Evolutionary conservation across 2,329 filamentous ascomycete genomes (phyloP), one percentile per base, ranked within the genome.

Genomic region (Aureobasidium zeae): DNA sequence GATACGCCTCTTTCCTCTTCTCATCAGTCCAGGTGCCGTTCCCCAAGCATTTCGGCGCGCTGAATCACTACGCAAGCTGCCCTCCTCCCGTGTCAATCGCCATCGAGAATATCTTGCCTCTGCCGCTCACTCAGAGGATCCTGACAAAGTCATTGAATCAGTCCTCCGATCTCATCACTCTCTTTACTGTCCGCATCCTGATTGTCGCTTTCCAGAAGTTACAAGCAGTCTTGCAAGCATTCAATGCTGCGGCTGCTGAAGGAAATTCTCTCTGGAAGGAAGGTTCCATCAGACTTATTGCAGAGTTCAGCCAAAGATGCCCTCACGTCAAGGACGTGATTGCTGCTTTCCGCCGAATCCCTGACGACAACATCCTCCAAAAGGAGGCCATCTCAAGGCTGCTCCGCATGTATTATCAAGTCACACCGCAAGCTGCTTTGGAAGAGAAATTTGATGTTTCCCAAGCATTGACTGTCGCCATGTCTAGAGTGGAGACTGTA

Each of bases 401-500:
- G 15, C 64, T 98, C 28, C 74, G 79, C 12, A 71, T 88, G n/a
- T 96, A 93, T 63, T 93, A 93, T 58, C 79, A 88, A 57, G 72
- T 84, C 2, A 73, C 86, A 7, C 88, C 91, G 2, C 79, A 85
- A 48, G 69, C 85, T 17, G 86, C 87, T 1, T 70, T 93, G 11
- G 80, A 82, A 51, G 83, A 87, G 53, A 91, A 83, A 51, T 91
- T 95, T 55, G 91, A 96, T 56, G 81, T 94, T 3, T 91, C 89
- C 0, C 68, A 82, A 1, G 73, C 83, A 15, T 71, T 98, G 12
- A 78, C 81, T 6, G 75, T 78, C 47, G 74, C 80, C 1, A 66
- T 96, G 33, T 70, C 74, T 45, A 71, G 71, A 22, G 62, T 86
- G 8, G 76, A 82, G 31, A 31, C 17, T 8, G 57, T 57, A 30